Evolutionary conservation across 495 filamentous ascomycete species (phyloP), one percentile per base, ranked within the genome.

Genomic region (Neurospora discreta): DNA sequence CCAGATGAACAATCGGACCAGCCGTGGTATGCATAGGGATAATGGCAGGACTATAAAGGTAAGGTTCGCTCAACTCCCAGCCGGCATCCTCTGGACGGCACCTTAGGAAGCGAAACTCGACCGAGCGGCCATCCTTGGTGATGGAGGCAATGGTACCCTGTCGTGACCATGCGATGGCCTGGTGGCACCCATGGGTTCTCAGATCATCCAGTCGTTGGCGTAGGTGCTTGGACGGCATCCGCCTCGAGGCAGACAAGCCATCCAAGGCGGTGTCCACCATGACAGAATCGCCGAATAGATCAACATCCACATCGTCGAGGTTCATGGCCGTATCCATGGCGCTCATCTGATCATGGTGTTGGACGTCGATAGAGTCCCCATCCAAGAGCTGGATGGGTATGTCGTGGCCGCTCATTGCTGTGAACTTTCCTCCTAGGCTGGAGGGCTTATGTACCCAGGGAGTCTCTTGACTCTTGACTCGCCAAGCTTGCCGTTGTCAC

Each of bases 161-260:
- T 71, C 90, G 92, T 20, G 95, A 97, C 96, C 96, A 98, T 68
- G 90, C 90, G 70, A 98, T 87, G 73, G 87, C 90, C 92, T 95
- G 91, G 83, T 90, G 91, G 77, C 93, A 97, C 3, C 94, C 95
- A 71, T 87, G 86, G 68, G 86, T 76, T 52, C 92, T 89, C 77
- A 97, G 85, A 74, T 97, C 93, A 77, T 94, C 92, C 39, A 98
- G 74, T 43, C 91, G 89, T 76, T 90, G 88, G 40, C 85, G 85
- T 15, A 97, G 85, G 58, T 89, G 88, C 81, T 90, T 91, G 71
- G 89, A 87, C 3, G 85, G 83, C 9, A 85, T 81, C 20, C 82
- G 81, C 26, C 83, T 78, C 52, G 52, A 33, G 26, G 73, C 30
- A 7, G 88, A 82, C 36, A 88, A 75, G 8, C 18, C 69, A 33